Conservation (phyloP, 2,329 filamentous ascomycete species). For the Cercospora sp. region DNA sequence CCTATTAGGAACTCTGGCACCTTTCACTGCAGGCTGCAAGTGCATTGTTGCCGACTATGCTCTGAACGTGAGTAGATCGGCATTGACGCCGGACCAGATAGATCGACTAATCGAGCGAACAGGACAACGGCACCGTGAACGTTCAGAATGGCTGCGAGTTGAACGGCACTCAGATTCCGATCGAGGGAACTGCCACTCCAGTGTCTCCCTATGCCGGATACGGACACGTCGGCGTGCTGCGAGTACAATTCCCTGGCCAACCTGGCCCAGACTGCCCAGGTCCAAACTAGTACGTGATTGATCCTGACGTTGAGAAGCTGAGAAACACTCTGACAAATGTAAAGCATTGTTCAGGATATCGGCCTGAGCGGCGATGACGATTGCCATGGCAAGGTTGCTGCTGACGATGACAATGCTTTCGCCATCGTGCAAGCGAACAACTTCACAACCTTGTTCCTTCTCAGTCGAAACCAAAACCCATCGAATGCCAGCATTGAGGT, state of each 20-base stretch:
- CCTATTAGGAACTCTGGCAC: conserved; percentile 16
- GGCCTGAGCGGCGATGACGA: conserved; percentile 8
- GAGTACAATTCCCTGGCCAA: conserved; percentile 26
- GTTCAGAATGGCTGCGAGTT: conserved; percentile 26
- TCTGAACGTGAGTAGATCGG: conserved; percentile 13
- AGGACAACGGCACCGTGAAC: conserved; percentile 28
- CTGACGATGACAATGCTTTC: conserved; percentile 21
- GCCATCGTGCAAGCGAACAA: conserved; percentile 29
- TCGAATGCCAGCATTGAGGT: conserved; percentile 24
- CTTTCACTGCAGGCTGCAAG: conserved; percentile 26
- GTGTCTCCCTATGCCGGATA: conserved; percentile 21
- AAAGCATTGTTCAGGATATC: conserved; percentile 17
- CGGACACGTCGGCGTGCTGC: conserved; percentile 23
- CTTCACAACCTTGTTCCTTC: conserved; percentile 28
- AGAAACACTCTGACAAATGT: too few species aligned
- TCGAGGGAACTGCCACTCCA: conserved; percentile 26
- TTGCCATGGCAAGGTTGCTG: not conserved
- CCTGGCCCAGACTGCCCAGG: conserved; percentile 26
- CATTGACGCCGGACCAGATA: not conserved
- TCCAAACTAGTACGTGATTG: conserved; percentile 24
- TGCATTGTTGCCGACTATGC: conserved; percentile 27
- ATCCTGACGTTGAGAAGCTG: too few species aligned
- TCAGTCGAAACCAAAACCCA: conserved; percentile 27
- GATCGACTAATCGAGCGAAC: not conserved
- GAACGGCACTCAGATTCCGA: conserved; percentile 17